Conservation (phyloP, 805 yeast genomes). For the Wickerhamiella alocasiicola region DNA sequence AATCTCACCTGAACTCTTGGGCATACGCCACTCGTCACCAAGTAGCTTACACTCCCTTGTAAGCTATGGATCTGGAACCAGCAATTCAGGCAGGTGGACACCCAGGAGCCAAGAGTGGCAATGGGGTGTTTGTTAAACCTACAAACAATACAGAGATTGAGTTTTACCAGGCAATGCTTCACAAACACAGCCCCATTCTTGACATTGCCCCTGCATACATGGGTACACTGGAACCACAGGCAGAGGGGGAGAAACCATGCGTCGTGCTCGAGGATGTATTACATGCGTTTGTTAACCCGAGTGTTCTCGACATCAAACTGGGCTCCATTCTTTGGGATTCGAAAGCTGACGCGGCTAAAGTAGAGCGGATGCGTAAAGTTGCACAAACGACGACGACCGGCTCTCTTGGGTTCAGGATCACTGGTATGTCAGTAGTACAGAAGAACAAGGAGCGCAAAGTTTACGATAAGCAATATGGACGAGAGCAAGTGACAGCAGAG, state of each 20-base stretch:
- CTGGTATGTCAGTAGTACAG: conserved; percentile 65
- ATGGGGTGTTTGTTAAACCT: conserved; percentile 61
- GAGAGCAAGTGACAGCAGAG: conserved; percentile 32
- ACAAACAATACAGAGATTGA: conserved; percentile 51
- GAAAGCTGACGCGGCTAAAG: conserved; percentile 45
- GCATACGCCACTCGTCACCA: no score
- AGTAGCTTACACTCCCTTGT: no score
- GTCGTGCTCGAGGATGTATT: conserved; percentile 63
- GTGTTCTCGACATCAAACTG: conserved; percentile 70
- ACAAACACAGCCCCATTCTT: conserved; percentile 18
- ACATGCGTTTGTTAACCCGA: conserved; percentile 49
- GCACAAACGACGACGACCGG: conserved; percentile 72
- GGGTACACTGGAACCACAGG: conserved; percentile 37
- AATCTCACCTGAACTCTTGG: no score
- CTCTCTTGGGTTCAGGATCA: conserved; percentile 56
- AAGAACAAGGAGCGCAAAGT: conserved; percentile 34
- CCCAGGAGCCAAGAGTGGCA: conserved; percentile 58
- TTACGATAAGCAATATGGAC: conserved; percentile 62
- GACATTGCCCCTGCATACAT: conserved; percentile 42
- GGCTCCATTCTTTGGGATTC: conserved; percentile 61
- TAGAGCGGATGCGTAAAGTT: conserved; percentile 47
- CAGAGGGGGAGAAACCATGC: conserved; percentile 13
- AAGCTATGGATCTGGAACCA: conserved; percentile 4
- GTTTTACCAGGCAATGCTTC: conserved; percentile 45
- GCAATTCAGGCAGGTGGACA: conserved; percentile 87